phyloP scores from a whole-genome alignment of 306 rosid species.

The Abrus pulchellus region DNA sequence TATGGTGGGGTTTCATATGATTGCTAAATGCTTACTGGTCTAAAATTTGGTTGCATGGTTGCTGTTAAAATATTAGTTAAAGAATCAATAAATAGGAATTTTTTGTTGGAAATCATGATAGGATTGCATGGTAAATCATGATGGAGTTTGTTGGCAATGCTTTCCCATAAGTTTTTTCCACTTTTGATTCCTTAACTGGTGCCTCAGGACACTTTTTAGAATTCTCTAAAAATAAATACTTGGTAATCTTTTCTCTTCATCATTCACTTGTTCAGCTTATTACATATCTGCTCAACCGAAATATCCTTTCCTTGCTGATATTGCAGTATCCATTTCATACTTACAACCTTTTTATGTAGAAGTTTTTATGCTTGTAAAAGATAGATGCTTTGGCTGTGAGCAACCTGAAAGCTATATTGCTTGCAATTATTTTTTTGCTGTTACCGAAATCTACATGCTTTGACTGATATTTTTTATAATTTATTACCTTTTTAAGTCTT shows the following conservation, averaged over 20 bases:
- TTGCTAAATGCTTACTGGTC: conserved; percentile 37
- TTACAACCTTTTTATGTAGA: neutral
- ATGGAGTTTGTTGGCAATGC: neutral
- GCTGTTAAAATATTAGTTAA: neutral
- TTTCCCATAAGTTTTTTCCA: neutral
- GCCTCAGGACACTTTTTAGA: neutral
- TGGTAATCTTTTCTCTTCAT: conserved; percentile 17
- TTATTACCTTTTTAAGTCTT: neutral
- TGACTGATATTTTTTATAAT: neutral
- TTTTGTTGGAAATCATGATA: neutral
- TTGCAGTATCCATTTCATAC: neutral
- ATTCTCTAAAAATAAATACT: neutral
- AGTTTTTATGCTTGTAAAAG: conserved; percentile 3
- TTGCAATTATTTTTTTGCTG: neutral
- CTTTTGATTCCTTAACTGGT: neutral
- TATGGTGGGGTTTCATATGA: conserved; percentile 31
- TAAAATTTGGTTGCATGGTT: conserved; percentile 37
- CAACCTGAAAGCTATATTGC: conserved; percentile 27
- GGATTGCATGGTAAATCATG: neutral
- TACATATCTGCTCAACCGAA: neutral
- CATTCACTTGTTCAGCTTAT: conserved; percentile 31
- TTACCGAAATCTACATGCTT: neutral
- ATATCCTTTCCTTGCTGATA: conserved; percentile 30
- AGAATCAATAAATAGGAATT: neutral
- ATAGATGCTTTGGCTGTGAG: conserved; percentile 38